Conservation (phyloP, 805 yeast species). For the Metschnikowia kunwiensis region DNA sequence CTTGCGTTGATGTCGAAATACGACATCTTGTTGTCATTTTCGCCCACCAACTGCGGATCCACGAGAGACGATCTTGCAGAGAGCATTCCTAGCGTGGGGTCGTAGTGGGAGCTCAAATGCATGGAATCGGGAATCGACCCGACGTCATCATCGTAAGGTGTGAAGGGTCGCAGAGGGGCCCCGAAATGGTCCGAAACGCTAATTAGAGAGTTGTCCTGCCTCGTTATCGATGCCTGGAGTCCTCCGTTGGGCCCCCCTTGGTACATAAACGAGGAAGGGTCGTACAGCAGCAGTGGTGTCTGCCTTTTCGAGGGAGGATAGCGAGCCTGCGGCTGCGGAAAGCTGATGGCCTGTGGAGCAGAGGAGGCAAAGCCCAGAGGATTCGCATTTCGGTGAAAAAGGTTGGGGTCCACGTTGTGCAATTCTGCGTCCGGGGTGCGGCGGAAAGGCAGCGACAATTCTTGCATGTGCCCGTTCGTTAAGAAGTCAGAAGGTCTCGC, state of each 20-base stretch:
- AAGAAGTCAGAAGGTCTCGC: slow-evolving; percentile 9
- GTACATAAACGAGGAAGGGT: slow-evolving; percentile 13
- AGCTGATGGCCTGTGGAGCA: slow-evolving; percentile 11
- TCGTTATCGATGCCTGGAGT: slow-evolving; percentile 12
- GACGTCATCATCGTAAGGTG: slow-evolving; percentile 18
- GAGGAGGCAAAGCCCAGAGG: slow-evolving; percentile 10
- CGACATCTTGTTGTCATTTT: slow-evolving; percentile 4
- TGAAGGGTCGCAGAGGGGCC: slow-evolving; percentile 17
- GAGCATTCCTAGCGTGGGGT: slow-evolving; percentile 1
- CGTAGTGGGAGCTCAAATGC: slow-evolving; percentile 4
- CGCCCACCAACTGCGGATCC: slow-evolving; percentile 4
- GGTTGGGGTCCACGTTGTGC: slow-evolving; percentile 6
- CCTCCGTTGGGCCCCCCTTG: slow-evolving; percentile 11
- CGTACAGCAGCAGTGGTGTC: slow-evolving; percentile 20
- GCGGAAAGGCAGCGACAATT: slow-evolving; percentile 8
- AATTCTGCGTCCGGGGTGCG: slow-evolving; percentile 7
- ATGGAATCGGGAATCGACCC: slow-evolving; percentile 12
- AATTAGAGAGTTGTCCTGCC: slow-evolving; percentile 29
- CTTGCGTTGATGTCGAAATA: slow-evolving; percentile 7
- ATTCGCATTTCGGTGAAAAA: slow-evolving; percentile 2
- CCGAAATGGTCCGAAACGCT: slow-evolving; percentile 30
- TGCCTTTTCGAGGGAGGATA: slow-evolving; percentile 12
- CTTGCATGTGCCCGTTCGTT: neutral
- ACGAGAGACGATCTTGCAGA: slow-evolving; percentile 5
- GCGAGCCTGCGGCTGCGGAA: slow-evolving; percentile 8